Evolutionary conservation across 2,329 filamentous ascomycete genomes (phyloP), one percentile per base, ranked within the genome.

Genomic region (Elsinoe perseae): DNA sequence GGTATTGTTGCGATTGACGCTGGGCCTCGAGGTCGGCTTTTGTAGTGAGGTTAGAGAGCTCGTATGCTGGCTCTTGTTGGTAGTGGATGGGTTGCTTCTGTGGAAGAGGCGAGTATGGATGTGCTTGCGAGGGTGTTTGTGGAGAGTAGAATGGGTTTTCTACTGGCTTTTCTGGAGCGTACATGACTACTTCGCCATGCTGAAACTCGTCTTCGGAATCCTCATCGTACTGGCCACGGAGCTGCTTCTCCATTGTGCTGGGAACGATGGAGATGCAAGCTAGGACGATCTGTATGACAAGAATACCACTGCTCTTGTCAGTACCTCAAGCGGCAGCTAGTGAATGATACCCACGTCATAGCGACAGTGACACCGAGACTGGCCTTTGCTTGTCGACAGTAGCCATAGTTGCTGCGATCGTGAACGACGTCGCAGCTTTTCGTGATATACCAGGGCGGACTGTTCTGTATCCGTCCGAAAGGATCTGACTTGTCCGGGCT

Each of bases 391-490:
- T 87, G 77, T 64, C 76, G 70, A 69, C 87, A 92, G 63, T 80
- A 82, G 6, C 69, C 65, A 56, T 77, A 71, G 25, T 79, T 77
- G 23, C 54, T 60, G 21, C 25, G 53, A 28, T 57, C 40, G 27
- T 58, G 50, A 1, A 84, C 83, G 34, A 85, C 76, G 54, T 70
- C 74, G 72, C 87, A 92, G 59, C 80, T 81, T 68, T 86, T 82
- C 55, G 80, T 79, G 63, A 91, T 81, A 68, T 90, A 91, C 87
- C 87, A 92, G 5, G 86, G 80, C 16, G 80, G 79, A 23, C 81
- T 77, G 23, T 76, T 75, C 64, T 83, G 83, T 20, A 52, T 38
- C 4, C 79, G 79, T 64, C 83, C 79, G 42, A 75, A 69, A 4
- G 80, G 71, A 69, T 92, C 87, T 61, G 80, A 80, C 65, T 84